Conservation (phyloP, 352 stramenopile species). For the Aphanomyces stellatus region DNA sequence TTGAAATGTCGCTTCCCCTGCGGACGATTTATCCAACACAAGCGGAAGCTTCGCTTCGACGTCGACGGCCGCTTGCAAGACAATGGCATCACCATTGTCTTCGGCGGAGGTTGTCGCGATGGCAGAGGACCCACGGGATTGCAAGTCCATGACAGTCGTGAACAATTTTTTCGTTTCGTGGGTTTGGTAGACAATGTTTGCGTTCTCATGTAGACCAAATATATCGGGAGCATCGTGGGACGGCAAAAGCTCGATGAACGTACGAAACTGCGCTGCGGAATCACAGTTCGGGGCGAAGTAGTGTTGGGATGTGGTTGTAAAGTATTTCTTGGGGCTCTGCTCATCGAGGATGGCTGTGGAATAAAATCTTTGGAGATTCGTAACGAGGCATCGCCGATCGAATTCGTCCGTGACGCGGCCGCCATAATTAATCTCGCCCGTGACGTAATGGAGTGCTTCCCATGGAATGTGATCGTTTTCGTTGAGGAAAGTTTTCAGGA, state of each 20-base stretch:
- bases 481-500: constrained; percentile 85
- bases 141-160: constrained; percentile 79
- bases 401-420: constrained; percentile 94
- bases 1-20: constrained; percentile 59
- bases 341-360: constrained; percentile 56
- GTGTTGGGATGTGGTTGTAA: constrained; percentile 41
- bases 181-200: constrained; percentile 90
- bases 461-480: constrained; percentile 87
- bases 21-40: constrained; percentile 58
- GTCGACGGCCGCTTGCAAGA: constrained; percentile 20
- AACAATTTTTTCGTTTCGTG: constrained; percentile 86
- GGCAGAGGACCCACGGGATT: constrained; percentile 65
- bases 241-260: constrained; percentile 59
- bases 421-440: constrained; percentile 94
- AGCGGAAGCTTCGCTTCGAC: constrained; percentile 24
- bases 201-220: constrained; percentile 96
- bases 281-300: constrained; percentile 58
- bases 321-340: constrained; percentile 83
- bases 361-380: constrained; percentile 89
- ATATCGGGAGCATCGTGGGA: constrained; percentile 87
- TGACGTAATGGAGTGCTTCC: constrained; percentile 91
- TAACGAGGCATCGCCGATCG: constrained; percentile 90
- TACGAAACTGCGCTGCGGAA: constrained; percentile 42
- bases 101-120: constrained; percentile 58
- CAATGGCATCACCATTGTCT: constrained; percentile 1